Evolutionary conservation across 1,284 basidiomycete species (phyloP).

Genomic region (Ganoderma leucocontextum): DNA sequence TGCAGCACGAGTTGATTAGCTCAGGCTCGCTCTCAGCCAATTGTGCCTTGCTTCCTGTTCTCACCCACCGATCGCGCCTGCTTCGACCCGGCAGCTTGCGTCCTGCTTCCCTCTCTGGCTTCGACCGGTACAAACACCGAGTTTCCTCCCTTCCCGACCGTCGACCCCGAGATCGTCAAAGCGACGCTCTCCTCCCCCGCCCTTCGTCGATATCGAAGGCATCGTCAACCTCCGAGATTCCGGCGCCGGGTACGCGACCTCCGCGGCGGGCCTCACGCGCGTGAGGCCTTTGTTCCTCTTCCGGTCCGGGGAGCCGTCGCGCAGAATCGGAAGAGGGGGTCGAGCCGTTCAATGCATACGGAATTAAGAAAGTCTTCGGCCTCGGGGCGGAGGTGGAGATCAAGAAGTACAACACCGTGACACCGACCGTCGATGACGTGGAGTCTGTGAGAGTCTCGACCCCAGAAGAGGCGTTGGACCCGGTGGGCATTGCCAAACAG

Average conservation of each 20-base stretch:
- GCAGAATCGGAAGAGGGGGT: constrained; percentile 37
- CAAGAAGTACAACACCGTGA: constrained; percentile 41
- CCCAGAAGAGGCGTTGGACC: constrained; percentile 42
- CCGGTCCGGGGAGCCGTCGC: constrained; percentile 50
- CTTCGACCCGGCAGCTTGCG: neutral
- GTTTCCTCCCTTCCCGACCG: neutral
- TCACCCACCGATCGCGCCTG: neutral
- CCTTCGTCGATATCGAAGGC: constrained; percentile 51
- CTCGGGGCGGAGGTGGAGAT: constrained; percentile 50
- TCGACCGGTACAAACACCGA: neutral
- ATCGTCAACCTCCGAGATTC: constrained; percentile 51
- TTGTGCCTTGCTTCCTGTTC: constrained; percentile 1
- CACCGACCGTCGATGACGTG: constrained; percentile 44
- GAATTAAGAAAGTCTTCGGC: constrained; percentile 51
- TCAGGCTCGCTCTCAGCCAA: neutral
- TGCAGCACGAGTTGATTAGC: neutral
- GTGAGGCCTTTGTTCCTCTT: constrained; percentile 47
- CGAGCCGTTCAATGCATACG: constrained; percentile 45
- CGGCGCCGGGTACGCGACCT: constrained; percentile 40
- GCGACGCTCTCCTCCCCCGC: constrained; percentile 37
- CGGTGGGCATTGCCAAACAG: constrained; percentile 37
- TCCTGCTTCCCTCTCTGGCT: neutral
- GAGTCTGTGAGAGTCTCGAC: constrained; percentile 43
- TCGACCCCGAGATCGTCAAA: constrained; percentile 11
- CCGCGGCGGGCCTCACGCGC: constrained; percentile 11